Percentiles rank a stretch among this genome's conserved stretches.
phyloP scores from a whole-genome alignment of 352 stramenopile species.

The Pythium sp. region DNA sequence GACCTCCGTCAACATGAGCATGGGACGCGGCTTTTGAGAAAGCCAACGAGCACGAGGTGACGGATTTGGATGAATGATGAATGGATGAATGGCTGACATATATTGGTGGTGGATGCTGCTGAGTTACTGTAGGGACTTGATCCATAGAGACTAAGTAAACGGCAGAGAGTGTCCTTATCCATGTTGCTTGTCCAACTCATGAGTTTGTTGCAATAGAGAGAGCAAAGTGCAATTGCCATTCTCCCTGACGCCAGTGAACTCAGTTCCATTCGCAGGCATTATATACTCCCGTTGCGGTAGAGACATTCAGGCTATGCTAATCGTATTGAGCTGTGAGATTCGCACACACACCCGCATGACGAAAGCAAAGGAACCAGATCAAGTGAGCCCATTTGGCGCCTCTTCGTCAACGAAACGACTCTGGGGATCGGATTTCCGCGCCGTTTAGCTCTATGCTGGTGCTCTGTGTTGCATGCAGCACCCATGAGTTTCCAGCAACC shows the following conservation, averaged over 20 bases:
- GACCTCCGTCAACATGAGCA: not conserved
- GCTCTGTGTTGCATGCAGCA: not conserved
- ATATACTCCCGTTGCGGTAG: not conserved
- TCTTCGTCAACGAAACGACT: constrained; percentile 1
- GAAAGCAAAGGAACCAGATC: not conserved
- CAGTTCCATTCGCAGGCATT: not conserved
- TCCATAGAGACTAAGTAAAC: not conserved
- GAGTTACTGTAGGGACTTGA: not conserved
- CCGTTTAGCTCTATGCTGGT: not conserved
- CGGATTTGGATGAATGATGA: too few relatives aligned
- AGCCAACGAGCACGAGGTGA: not conserved
- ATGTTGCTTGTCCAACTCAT: not conserved
- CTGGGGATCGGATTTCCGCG: not conserved
- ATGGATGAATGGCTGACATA: not conserved
- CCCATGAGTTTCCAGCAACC: not conserved
- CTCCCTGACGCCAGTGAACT: not conserved
- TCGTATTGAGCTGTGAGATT: not conserved
- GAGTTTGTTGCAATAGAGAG: not conserved
- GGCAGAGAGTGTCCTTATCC: not conserved
- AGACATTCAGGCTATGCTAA: not conserved
- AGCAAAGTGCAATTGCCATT: not conserved
- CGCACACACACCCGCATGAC: not conserved
- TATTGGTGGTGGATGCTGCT: not conserved
- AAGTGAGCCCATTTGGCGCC: not conserved
- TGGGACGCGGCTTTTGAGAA: not conserved